These are phyloP conservation scores for Mortierella sp. DNA, from an alignment of 371 early-diverging fungal species.

Conservation along the genomic window DNA sequence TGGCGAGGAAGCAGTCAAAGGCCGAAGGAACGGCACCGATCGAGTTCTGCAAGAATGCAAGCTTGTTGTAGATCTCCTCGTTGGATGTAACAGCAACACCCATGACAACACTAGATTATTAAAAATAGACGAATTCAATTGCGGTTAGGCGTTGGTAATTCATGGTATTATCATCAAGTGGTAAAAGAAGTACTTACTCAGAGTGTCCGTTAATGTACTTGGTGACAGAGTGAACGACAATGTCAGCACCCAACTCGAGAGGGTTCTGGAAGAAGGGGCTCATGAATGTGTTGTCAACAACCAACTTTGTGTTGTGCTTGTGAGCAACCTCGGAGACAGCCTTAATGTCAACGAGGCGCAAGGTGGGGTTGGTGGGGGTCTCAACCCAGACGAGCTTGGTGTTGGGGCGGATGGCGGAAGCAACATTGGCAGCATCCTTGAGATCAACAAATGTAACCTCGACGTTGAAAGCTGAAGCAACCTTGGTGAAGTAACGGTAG, in stretches of 20 bases:
- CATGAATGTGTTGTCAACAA: slow-evolving; percentile 99
- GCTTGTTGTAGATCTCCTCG: slow-evolving; percentile 77
- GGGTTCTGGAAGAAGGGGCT: slow-evolving; percentile 97
- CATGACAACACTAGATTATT: slow-evolving; percentile 81
- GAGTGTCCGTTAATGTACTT: slow-evolving; percentile 99
- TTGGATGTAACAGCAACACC: slow-evolving; percentile 91
- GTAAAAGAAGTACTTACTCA: slow-evolving; percentile 62
- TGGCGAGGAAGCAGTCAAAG: slow-evolving; percentile 97
- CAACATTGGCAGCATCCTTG: slow-evolving; percentile 78
- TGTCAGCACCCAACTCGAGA: slow-evolving; percentile 92
- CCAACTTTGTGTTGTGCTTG: slow-evolving; percentile 80
- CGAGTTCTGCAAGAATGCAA: slow-evolving; percentile 94
- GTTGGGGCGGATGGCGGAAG: slow-evolving; percentile 75
- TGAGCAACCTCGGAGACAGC: slow-evolving; percentile 89
- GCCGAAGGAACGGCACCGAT: slow-evolving; percentile 97
- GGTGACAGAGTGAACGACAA: slow-evolving; percentile 98
- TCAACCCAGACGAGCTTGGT: slow-evolving; percentile 96
- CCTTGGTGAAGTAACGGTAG: slow-evolving; percentile 96
- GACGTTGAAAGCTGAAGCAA: slow-evolving; percentile 78
- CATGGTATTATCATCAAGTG: no score
- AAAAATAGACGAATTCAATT: background rate
- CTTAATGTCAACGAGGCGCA: slow-evolving; percentile 93
- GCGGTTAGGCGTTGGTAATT: background rate
- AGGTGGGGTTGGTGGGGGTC: slow-evolving; percentile 97
- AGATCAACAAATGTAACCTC: slow-evolving; percentile 93